phyloP scores from a whole-genome alignment of 2,329 filamentous ascomycete species.

The Metarhizium guizhouense region DNA sequence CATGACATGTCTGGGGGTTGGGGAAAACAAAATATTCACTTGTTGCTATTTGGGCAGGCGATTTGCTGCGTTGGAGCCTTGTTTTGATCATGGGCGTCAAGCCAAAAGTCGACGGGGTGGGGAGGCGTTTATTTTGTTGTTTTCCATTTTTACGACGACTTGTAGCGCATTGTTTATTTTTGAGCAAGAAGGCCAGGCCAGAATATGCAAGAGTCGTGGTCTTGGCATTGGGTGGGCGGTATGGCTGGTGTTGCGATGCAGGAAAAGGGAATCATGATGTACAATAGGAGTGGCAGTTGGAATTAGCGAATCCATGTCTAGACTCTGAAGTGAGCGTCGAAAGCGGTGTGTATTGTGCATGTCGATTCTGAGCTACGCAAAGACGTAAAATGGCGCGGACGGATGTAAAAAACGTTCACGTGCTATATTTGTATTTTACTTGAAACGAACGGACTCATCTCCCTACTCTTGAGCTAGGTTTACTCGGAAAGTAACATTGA shows the following conservation, averaged over 20 bases:
- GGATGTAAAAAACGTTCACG: too few species aligned
- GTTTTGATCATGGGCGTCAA: background rate
- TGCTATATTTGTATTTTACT: too few species aligned
- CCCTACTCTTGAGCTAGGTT: too few species aligned
- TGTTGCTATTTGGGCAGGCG: background rate
- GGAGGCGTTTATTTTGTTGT: background rate
- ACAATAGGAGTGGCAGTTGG: background rate
- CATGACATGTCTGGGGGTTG: background rate
- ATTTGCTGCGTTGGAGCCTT: background rate
- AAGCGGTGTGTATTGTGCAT: background rate
- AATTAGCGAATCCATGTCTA: background rate
- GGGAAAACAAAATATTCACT: background rate
- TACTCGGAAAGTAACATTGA: background rate
- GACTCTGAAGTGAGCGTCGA: background rate
- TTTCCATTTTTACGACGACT: background rate
- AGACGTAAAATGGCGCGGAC: too few species aligned
- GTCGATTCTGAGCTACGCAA: too few species aligned
- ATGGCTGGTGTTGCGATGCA: background rate
- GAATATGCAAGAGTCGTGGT: background rate
- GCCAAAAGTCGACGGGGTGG: background rate
- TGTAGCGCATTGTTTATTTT: background rate
- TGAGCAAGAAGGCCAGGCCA: background rate
- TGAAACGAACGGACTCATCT: too few species aligned
- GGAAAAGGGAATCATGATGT: background rate
- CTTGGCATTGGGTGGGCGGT: too few species aligned